Evolutionary conservation across 345 rosid species (phyloP).

Genomic region (Lepidium didymum): DNA sequence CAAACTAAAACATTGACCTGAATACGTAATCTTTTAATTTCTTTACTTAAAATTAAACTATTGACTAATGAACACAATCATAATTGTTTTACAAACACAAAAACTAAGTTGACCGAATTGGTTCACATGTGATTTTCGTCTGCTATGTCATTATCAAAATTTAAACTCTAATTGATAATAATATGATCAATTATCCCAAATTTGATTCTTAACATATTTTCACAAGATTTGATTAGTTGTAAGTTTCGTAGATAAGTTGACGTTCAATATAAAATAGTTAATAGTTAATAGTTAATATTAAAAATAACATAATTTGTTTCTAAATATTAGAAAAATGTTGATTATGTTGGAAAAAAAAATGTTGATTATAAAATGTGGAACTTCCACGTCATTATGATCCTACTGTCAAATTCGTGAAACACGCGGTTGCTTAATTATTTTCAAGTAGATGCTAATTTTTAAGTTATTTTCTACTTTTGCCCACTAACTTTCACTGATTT

Average conservation of each 20-base stretch:
- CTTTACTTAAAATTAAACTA: no score
- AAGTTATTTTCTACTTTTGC: not conserved
- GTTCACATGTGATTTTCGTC: no score
- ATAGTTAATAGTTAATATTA: not conserved
- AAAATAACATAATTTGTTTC: not conserved
- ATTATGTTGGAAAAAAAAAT: not conserved
- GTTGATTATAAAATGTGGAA: no score
- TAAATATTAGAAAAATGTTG: no score
- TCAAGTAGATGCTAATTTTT: not conserved
- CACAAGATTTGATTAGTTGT: not conserved
- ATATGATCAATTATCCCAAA: not conserved
- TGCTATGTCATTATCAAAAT: no score
- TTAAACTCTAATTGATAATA: no score
- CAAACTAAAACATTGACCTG: no score
- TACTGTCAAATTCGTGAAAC: conserved; percentile 2
- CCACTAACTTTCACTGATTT: not conserved
- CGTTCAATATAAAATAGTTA: not conserved
- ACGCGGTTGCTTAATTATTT: conserved; percentile 1
- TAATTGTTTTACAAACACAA: not conserved
- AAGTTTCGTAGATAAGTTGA: not conserved
- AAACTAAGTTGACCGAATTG: not conserved
- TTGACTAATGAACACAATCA: no score
- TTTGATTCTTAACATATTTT: not conserved
- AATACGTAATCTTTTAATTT: no score
- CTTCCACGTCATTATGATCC: not conserved